These are phyloP conservation scores for Oryza glaberrima DNA, from an alignment of 176 grass and related monocot genomes.

Conservation along the genomic window DNA sequence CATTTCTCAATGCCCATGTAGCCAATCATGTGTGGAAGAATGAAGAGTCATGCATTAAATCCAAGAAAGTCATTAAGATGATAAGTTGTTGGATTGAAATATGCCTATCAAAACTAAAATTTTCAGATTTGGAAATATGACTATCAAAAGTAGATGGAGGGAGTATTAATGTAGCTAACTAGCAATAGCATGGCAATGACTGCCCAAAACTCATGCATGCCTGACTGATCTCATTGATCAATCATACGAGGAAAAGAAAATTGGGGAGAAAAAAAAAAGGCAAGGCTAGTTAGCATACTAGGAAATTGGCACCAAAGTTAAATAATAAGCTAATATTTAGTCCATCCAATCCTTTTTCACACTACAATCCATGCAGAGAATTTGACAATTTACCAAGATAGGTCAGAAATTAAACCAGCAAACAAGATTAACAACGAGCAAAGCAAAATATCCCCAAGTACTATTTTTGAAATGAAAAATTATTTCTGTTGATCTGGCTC, in stretches of 20 bases:
- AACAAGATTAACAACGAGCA: neutral
- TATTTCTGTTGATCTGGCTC: neutral
- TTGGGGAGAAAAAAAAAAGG: neutral
- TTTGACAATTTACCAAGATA: neutral
- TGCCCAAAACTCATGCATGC: neutral
- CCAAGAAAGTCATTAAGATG: no score
- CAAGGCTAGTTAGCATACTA: neutral
- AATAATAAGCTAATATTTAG: neutral
- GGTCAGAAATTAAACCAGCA: no score
- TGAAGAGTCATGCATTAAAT: no score
- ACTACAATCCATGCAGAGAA: neutral
- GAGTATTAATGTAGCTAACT: no score
- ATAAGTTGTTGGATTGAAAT: no score
- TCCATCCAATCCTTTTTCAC: no score
- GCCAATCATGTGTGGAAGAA: no score
- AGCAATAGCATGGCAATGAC: neutral
- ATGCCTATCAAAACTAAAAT: no score
- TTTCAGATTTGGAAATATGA: no score
- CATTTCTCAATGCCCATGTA: no score
- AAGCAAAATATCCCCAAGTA: neutral
- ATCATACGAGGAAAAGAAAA: neutral
- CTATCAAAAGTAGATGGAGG: no score
- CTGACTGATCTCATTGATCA: neutral
- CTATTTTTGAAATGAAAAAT: neutral
- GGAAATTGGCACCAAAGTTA: neutral